Percentiles rank a stretch among this genome's conserved stretches.
Conservation (phyloP, 768 basidiomycete genomes). For the Serendipita sp. region DNA sequence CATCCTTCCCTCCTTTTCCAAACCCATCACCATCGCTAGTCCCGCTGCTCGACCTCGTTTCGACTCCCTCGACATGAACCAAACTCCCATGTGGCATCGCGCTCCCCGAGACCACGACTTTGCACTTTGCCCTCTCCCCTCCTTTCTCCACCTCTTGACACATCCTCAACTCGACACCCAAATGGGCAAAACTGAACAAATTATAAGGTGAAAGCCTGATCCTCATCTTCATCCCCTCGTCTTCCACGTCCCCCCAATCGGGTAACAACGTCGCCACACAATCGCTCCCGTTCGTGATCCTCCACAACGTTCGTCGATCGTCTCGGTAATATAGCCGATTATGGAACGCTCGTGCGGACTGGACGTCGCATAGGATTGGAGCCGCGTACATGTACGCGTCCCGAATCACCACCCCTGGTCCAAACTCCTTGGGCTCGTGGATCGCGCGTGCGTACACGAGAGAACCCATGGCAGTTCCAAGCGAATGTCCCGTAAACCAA, state of each 20-base stretch:
- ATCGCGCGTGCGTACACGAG: slow-evolving; percentile 14
- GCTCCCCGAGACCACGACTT: slow-evolving; percentile 9
- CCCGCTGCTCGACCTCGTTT: not conserved
- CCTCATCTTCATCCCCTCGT: slow-evolving; percentile 12
- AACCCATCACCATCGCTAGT: not conserved
- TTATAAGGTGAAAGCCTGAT: slow-evolving; percentile 13
- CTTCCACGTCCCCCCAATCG: not conserved
- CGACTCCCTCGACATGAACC: slow-evolving; percentile 9
- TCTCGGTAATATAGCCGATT: slow-evolving; percentile 13
- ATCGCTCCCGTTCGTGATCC: slow-evolving; percentile 12
- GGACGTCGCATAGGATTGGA: slow-evolving; percentile 14
- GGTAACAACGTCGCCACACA: slow-evolving; percentile 12
- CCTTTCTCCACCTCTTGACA: slow-evolving; percentile 2
- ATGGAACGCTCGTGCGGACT: slow-evolving; percentile 14
- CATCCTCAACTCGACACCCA: slow-evolving; percentile 10
- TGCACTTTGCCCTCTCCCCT: not conserved
- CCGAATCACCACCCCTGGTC: slow-evolving; percentile 8
- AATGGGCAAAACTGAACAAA: slow-evolving; percentile 12
- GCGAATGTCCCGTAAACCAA: slow-evolving; percentile 11
- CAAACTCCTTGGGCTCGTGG: slow-evolving; percentile 13
- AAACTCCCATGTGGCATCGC: slow-evolving; percentile 11
- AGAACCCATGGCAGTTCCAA: slow-evolving; percentile 14
- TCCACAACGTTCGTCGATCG: slow-evolving; percentile 13
- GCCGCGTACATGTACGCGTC: slow-evolving; percentile 15
- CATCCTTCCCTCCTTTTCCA: not conserved